Percentiles rank a stretch among this genome's conserved stretches.
Conservation (phyloP, 2,329 filamentous ascomycete genomes). For the Colletotrichum gigasporum region DNA sequence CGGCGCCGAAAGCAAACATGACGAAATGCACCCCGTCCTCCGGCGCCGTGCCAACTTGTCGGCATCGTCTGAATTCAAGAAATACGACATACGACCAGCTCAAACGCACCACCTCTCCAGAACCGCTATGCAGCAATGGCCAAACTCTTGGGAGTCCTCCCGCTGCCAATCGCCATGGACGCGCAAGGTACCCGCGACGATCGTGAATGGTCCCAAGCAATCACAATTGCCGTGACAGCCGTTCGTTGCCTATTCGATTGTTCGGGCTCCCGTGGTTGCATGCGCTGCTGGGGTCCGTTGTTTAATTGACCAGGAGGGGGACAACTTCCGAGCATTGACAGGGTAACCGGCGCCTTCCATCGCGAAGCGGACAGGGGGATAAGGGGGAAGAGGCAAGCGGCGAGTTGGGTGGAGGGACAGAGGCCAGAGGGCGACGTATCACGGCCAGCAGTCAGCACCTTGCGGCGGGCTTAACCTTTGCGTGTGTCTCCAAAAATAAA, state of each 20-base stretch:
- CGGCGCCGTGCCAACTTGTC: no score
- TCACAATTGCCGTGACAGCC: slow-evolving; percentile 27
- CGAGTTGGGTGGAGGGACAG: no score
- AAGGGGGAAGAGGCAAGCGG: neutral
- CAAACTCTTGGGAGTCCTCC: neutral
- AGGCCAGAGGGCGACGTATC: no score
- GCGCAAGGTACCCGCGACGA: slow-evolving; percentile 20
- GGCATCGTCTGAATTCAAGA: neutral
- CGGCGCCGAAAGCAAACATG: no score
- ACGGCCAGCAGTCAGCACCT: no score
- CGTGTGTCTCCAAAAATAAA: slow-evolving; percentile 23
- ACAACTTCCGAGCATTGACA: slow-evolving; percentile 24
- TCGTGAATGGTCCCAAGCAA: slow-evolving; percentile 20
- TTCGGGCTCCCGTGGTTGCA: slow-evolving; percentile 28
- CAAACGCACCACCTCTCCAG: neutral
- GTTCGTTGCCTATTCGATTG: slow-evolving; percentile 24
- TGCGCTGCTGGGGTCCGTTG: slow-evolving; percentile 21
- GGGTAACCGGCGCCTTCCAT: slow-evolving; percentile 25
- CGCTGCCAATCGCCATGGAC: neutral
- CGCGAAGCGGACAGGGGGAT: neutral
- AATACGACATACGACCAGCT: neutral
- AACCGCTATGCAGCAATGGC: neutral
- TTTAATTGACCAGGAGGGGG: slow-evolving; percentile 11
- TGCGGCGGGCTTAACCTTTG: slow-evolving; percentile 11
- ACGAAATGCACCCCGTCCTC: neutral